A percentile compares a stretch with the other conserved stretches of the same genome.
phyloP scores from a whole-genome alignment of 2,329 filamentous ascomycete species.

The Achaetomium macrosporum region DNA sequence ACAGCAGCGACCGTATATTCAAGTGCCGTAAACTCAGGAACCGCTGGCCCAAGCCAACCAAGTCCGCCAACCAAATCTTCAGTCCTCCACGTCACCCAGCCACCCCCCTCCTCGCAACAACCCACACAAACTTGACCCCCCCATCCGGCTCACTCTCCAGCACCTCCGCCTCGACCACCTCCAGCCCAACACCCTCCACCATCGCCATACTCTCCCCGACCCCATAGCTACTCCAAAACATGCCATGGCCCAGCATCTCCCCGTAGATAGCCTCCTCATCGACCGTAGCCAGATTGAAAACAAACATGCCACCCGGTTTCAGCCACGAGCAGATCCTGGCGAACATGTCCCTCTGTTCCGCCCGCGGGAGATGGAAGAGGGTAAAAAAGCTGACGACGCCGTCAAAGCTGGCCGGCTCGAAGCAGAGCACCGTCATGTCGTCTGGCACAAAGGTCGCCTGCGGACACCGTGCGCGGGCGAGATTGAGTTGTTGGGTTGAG shows the following conservation, averaged over 20 bases:
- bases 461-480: neutral
- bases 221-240: constrained; percentile 3
- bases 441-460: neutral
- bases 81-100: no score
- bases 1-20: no score
- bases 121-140: constrained; percentile 1
- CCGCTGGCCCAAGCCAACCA: no score
- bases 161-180: neutral
- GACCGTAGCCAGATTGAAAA: neutral
- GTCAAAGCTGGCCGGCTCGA: neutral
- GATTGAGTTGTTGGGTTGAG: neutral
- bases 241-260: neutral
- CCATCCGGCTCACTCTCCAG: constrained; percentile 3
- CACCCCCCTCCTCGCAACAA: neutral
- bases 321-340: neutral
- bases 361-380: neutral
- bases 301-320: neutral
- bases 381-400: constrained; percentile 1
- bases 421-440: neutral
- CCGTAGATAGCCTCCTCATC: constrained; percentile 1
- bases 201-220: neutral
- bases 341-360: neutral
- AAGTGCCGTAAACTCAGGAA: no score
- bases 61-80: no score
- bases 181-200: neutral